These are phyloP conservation scores for Ophiostoma perfectum DNA, from an alignment of 2,329 filamentous ascomycete genomes.

Conservation along the genomic window DNA sequence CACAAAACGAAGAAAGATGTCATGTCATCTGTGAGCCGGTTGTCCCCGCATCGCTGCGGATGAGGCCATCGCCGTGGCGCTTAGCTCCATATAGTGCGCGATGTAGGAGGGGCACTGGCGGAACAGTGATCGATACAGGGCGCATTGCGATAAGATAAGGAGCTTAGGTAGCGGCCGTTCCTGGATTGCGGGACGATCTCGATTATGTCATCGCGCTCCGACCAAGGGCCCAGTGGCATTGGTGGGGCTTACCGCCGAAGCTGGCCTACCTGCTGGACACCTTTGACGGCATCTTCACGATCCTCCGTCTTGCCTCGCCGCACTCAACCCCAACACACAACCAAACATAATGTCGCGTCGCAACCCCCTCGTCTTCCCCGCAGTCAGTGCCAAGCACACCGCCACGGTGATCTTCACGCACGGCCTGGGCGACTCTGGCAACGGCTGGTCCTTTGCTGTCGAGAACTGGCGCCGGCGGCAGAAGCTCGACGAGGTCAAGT, in stretches of 20 bases:
- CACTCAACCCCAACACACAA: background rate
- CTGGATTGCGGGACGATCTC: background rate
- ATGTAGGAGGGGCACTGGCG: constrained; percentile 11
- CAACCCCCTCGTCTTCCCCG: constrained; percentile 65
- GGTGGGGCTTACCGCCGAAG: background rate
- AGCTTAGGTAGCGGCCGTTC: background rate
- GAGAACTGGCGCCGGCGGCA: constrained; percentile 78
- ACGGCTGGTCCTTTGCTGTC: constrained; percentile 74
- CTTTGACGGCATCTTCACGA: too few relatives aligned
- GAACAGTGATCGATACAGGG: background rate
- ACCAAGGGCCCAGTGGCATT: background rate
- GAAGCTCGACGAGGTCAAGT: constrained; percentile 83
- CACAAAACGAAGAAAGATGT: constrained; percentile 11
- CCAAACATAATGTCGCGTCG: constrained; percentile 19
- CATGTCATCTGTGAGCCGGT: background rate
- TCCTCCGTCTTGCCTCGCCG: background rate
- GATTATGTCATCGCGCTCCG: background rate
- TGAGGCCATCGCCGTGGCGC: constrained; percentile 8
- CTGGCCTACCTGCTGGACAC: background rate
- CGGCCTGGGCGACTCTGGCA: constrained; percentile 78
- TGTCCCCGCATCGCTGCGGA: background rate
- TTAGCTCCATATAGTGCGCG: constrained; percentile 4
- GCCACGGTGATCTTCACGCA: constrained; percentile 93
- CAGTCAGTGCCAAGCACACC: constrained; percentile 70
- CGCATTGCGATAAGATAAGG: background rate